Evolutionary conservation across 2,329 filamentous ascomycete genomes (phyloP), one percentile per base, ranked within the genome.

Genomic region (Cercospora beticola): DNA sequence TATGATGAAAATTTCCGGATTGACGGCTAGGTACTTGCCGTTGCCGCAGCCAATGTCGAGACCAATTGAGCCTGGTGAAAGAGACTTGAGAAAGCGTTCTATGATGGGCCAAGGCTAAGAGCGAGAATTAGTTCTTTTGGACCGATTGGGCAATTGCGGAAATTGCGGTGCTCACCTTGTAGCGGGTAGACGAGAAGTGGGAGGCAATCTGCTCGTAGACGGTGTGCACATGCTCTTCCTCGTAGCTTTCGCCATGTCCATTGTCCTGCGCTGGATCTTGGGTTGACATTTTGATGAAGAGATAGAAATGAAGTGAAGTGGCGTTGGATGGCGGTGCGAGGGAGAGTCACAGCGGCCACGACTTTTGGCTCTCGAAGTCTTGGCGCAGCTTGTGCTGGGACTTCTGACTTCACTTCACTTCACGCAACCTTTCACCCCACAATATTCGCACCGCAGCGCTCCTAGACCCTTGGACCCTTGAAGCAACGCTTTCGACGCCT

Each of bases 21-120:
- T 96, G 67, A 97, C 91, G 69, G 86, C 83, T 69, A 98, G 84
- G 79, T 98, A 97, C 84, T 98, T 98, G 74, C 95, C 95, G 82
- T 99, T 99, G 68, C 95, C 95, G 81, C 95, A 98, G 69, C 95
- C 95, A 66, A 98, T 86, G 80, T 99, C 95, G 33, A 97, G 85
- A 9, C 95, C 95, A 66, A 98, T 82, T 61, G 92, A 87, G 28
- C 94, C 94, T 12, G 88, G 82, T 0, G 85, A 78, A 59, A 91
- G 86, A 33, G 83, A 82, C 61, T 84, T 82, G 40, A 98, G 86
- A 79, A 97, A 98, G 40, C 84, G 83, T 71, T 93, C 88, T 66
- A 98, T 92, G 74, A 96, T 90, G 23, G 95, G 95, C 95, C 95
- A 99, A 70, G 95, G 93, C 88, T 90, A 88, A 79, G 86, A 23